A percentile compares a stretch with the other conserved stretches of the same genome.
phyloP scores from a whole-genome alignment of 768 basidiomycete species.

The Pisolithus orientalis region DNA sequence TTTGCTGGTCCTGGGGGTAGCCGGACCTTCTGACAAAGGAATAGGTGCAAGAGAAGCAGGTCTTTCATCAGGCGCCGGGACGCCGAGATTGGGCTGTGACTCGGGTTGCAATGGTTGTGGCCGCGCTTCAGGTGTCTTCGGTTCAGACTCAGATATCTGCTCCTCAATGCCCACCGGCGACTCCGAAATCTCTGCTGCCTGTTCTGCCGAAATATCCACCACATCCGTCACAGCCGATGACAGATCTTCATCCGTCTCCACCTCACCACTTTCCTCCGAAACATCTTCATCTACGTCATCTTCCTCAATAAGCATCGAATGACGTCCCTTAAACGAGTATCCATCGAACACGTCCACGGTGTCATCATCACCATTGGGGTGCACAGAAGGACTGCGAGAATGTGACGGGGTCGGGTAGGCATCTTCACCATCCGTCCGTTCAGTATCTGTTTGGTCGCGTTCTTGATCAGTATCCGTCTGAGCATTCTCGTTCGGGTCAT shows the following conservation, averaged over 20 bases:
- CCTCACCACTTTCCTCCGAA: conserved; percentile 28
- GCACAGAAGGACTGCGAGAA: conserved; percentile 70
- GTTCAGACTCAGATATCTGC: conserved; percentile 46
- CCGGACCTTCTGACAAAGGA: conserved; percentile 8
- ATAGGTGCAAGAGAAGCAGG: conserved; percentile 10
- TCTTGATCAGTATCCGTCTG: conserved; percentile 66
- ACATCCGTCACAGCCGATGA: conserved; percentile 16
- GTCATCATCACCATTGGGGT: conserved; percentile 40
- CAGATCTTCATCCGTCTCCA: conserved; percentile 33
- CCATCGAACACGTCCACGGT: conserved; percentile 83
- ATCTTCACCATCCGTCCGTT: conserved; percentile 69
- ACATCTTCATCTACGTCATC: conserved; percentile 48
- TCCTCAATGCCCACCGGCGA: conserved; percentile 24
- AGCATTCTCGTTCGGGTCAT: conserved; percentile 60
- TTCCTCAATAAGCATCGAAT: conserved; percentile 72
- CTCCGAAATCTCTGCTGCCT: conserved; percentile 31
- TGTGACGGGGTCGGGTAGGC: conserved; percentile 75
- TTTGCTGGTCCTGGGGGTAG: conserved; percentile 9
- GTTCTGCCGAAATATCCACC: conserved; percentile 17
- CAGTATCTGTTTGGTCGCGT: conserved; percentile 60
- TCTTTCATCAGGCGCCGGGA: conserved; percentile 7
- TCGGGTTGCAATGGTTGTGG: conserved; percentile 30
- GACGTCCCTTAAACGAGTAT: conserved; percentile 86
- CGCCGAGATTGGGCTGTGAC: conserved; percentile 4
- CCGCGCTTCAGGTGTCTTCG: conserved; percentile 73